phyloP scores from a whole-genome alignment of 768 basidiomycete species.

The Mycena maculata region DNA sequence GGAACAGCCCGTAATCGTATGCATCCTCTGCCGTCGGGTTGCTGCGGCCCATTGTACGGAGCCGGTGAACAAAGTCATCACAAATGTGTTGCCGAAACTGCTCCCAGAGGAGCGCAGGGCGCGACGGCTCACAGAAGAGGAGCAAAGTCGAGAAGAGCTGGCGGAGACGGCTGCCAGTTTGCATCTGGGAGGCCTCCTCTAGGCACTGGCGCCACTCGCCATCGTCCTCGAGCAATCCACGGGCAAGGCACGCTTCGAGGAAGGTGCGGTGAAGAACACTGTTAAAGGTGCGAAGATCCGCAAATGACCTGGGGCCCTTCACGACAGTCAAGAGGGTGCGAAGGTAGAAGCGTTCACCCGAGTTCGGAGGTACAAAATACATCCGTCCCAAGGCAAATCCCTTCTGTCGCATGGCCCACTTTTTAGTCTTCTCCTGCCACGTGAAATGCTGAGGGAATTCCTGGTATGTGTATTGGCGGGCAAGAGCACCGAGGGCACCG shows the following conservation, averaged over 20 bases:
- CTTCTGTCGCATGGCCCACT: conserved; percentile 45
- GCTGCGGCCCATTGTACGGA: conserved; percentile 6
- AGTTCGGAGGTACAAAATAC: conserved; percentile 48
- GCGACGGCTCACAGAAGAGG: conserved; percentile 18
- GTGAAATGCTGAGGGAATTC: conserved; percentile 51
- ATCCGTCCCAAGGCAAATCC: conserved; percentile 54
- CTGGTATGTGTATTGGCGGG: too few species aligned
- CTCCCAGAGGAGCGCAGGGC: conserved; percentile 1
- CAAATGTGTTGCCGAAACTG: conserved; percentile 24
- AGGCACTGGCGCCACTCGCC: conserved; percentile 55
- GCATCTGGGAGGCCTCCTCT: conserved; percentile 48
- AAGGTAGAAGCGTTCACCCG: conserved; percentile 46
- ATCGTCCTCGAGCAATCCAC: conserved; percentile 55
- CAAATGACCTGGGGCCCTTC: conserved; percentile 38
- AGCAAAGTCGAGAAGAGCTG: conserved; percentile 48
- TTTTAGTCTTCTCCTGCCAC: conserved; percentile 32
- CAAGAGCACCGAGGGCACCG: conserved; percentile 41
- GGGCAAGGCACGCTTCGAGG: too few species aligned
- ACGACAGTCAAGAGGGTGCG: too few species aligned
- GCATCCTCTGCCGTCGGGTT: conserved; percentile 10
- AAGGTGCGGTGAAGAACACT: background rate
- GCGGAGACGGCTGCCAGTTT: conserved; percentile 46
- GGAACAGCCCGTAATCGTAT: conserved; percentile 1
- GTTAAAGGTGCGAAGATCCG: conserved; percentile 1
- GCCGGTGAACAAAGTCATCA: conserved; percentile 15